Conservation (phyloP, 345 rosid species). For the Orychophragmus violaceus region DNA sequence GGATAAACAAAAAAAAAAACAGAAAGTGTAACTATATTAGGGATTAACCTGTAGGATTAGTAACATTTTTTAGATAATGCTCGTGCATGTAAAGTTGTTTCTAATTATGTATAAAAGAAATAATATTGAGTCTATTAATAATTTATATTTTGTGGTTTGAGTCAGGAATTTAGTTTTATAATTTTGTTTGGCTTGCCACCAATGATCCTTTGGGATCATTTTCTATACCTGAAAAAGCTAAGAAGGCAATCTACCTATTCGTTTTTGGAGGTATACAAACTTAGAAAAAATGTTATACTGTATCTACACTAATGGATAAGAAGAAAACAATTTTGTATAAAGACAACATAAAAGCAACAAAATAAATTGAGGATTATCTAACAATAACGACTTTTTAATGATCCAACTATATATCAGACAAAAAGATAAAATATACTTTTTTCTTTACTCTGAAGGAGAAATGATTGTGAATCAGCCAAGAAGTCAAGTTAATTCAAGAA, state of each 20-base stretch:
- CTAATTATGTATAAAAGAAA: too few relatives aligned
- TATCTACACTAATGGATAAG: neutral
- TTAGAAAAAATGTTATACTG: neutral
- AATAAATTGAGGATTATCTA: neutral
- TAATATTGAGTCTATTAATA: too few relatives aligned
- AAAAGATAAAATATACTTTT: neutral
- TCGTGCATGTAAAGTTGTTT: too few relatives aligned
- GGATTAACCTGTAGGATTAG: neutral
- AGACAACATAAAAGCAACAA: neutral
- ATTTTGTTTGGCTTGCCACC: neutral
- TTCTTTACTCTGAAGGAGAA: neutral
- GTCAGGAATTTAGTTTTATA: neutral
- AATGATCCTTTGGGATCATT: neutral
- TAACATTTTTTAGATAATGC: neutral
- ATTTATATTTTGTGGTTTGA: too few relatives aligned
- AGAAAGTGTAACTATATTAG: neutral
- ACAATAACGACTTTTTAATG: neutral
- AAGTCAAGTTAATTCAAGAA: conserved; percentile 6
- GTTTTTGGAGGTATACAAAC: too few relatives aligned
- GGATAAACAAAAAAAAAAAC: neutral
- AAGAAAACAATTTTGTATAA: neutral
- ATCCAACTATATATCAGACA: neutral
- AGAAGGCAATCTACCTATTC: neutral
- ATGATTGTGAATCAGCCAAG: neutral
- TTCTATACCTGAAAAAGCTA: neutral